phyloP scores from a whole-genome alignment of 768 basidiomycete genomes.

The Kockovaella imperatae region DNA sequence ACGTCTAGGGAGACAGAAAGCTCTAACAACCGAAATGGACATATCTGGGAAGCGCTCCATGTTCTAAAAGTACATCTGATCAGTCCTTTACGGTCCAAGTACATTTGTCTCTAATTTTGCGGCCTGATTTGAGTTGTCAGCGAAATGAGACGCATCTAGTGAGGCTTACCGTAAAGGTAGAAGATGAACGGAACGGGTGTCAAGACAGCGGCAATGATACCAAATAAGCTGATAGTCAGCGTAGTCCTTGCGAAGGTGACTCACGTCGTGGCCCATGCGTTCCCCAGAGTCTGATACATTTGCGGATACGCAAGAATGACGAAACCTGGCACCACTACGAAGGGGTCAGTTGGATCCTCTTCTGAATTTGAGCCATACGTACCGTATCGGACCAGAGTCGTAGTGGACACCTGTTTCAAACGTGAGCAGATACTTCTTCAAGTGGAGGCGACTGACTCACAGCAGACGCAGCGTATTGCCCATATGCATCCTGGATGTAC shows the following conservation, averaged over 20 bases:
- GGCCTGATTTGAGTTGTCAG: too few relatives aligned
- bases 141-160: too few relatives aligned
- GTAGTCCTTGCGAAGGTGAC: constrained; percentile 3
- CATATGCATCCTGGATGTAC: constrained; percentile 26
- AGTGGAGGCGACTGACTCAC: constrained; percentile 8
- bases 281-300: constrained; percentile 17
- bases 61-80: too few relatives aligned
- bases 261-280: constrained; percentile 27
- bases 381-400: constrained; percentile 20
- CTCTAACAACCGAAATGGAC: too few relatives aligned
- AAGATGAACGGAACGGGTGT: constrained; percentile 25
- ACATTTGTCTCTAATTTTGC: too few relatives aligned
- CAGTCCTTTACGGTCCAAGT: too few relatives aligned
- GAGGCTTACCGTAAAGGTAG: constrained; percentile 24
- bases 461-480: constrained; percentile 19
- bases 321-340: constrained; percentile 12
- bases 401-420: constrained; percentile 10
- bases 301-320: constrained; percentile 19
- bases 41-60: too few relatives aligned
- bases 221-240: constrained; percentile 10
- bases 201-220: constrained; percentile 14
- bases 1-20: too few relatives aligned
- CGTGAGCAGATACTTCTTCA: neutral
- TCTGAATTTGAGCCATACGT: neutral
- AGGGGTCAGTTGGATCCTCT: neutral